Evolutionary conservation across 2,329 filamentous ascomycete genomes (phyloP).

Genomic region (Epichloe coenophiala): DNA sequence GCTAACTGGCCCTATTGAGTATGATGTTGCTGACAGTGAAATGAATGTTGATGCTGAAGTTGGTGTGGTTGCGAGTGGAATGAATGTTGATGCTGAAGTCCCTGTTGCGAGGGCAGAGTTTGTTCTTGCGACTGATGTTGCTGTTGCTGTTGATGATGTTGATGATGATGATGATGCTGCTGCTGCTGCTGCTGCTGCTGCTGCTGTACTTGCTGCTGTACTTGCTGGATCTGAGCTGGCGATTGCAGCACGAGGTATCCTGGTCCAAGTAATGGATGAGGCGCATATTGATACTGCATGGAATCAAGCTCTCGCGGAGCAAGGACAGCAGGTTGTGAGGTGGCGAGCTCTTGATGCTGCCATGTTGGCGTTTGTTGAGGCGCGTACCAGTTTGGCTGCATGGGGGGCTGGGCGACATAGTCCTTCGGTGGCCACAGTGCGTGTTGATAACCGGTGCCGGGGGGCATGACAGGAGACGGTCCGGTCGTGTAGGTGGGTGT

Average conservation of each 20-base stretch:
- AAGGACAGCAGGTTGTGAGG: not conserved
- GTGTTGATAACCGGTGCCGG: constrained; percentile 1
- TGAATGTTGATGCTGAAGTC: not conserved
- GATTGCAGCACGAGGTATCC: constrained; percentile 6
- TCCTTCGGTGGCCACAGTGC: not conserved
- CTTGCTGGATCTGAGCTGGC: not conserved
- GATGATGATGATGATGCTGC: not conserved
- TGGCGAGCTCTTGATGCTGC: constrained; percentile 1
- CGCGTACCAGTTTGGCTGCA: not conserved
- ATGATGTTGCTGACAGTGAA: constrained; percentile 2
- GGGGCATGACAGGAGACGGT: constrained; percentile 4
- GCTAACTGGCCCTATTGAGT: constrained; percentile 1
- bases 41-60: constrained; percentile 1
- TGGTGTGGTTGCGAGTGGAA: not conserved
- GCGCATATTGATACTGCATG: constrained; percentile 4
- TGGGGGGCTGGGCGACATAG: not conserved
- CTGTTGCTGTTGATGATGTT: not conserved
- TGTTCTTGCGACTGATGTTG: not conserved
- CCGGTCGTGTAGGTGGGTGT: not conserved
- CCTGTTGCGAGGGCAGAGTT: not conserved
- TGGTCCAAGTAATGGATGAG: constrained; percentile 5
- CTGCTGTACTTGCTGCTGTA: constrained; percentile 1
- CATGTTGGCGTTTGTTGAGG: not conserved
- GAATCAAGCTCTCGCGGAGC: constrained; percentile 4
- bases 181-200: not conserved